A percentile compares a stretch with the other conserved stretches of the same genome.
Evolutionary conservation across 495 filamentous ascomycete genomes (phyloP).

Genomic region (Penicillium verhagenii): DNA sequence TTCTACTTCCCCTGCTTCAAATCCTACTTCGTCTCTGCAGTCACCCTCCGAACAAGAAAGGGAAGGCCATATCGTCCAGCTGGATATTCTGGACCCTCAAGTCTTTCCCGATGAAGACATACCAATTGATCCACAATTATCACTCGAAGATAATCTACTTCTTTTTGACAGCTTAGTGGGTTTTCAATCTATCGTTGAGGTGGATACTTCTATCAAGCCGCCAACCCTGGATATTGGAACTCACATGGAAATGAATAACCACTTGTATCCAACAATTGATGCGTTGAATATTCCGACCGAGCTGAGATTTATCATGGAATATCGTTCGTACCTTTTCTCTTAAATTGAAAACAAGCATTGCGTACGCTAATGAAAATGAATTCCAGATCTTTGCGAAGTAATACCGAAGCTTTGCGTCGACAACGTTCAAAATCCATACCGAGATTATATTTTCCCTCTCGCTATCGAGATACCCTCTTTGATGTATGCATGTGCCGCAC

Average conservation of each 20-base stretch:
- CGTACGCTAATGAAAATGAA: not conserved
- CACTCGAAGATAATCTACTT: not conserved
- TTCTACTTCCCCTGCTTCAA: not conserved
- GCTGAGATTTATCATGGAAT: slow-evolving; percentile 3
- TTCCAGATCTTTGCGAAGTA: not conserved
- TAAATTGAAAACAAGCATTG: not conserved
- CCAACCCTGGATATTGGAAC: not conserved
- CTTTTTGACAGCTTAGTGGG: not conserved
- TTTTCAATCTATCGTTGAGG: not conserved
- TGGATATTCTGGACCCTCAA: not conserved
- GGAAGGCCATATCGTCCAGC: not conserved
- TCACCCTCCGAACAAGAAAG: not conserved
- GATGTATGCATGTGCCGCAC: slow-evolving; percentile 1
- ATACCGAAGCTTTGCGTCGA: slow-evolving; percentile 2
- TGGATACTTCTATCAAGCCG: not conserved
- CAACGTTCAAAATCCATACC: slow-evolving; percentile 3
- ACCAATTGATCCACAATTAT: not conserved
- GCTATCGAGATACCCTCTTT: slow-evolving; percentile 1
- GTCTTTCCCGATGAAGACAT: not conserved
- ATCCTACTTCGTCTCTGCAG: not conserved
- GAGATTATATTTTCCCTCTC: slow-evolving; percentile 2
- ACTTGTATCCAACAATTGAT: not conserved
- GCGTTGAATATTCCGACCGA: not conserved
- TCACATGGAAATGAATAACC: not conserved
- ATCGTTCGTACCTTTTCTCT: not conserved